Evolutionary conservation across 2,329 filamentous ascomycete genomes (phyloP).

Genomic region (Fulvia fulva): DNA sequence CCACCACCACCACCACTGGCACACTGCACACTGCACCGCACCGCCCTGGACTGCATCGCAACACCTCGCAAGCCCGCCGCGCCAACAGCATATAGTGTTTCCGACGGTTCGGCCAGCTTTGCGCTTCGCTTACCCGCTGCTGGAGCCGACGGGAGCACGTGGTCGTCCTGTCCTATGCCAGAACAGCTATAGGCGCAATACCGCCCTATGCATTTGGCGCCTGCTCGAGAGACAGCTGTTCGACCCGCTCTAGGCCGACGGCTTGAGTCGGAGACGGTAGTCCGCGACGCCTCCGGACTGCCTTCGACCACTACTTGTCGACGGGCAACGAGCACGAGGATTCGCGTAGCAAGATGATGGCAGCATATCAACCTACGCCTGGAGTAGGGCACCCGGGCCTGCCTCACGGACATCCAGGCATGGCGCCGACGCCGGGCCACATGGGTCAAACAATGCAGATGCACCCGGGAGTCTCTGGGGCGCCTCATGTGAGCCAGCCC

Average conservation of each 20-base stretch:
- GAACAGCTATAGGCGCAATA: constrained; percentile 3
- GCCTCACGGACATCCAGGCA: constrained; percentile 60
- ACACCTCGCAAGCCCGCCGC: not conserved
- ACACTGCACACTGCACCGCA: not conserved
- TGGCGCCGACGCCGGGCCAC: constrained; percentile 63
- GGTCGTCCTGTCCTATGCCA: constrained; percentile 9
- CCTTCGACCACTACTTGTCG: constrained; percentile 34
- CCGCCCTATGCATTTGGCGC: constrained; percentile 29
- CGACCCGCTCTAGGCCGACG: constrained; percentile 28
- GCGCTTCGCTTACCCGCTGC: not conserved
- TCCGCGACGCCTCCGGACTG: constrained; percentile 11
- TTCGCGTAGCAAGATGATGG: constrained; percentile 59
- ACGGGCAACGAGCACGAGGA: constrained; percentile 4
- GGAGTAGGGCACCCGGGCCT: constrained; percentile 64
- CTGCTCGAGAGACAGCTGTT: constrained; percentile 25
- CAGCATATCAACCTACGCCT: constrained; percentile 65
- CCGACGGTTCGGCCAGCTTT: not conserved
- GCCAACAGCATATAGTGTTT: not conserved
- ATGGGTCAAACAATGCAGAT: constrained; percentile 68
- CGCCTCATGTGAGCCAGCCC: constrained; percentile 67
- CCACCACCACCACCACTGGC: not conserved
- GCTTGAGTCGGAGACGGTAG: constrained; percentile 9
- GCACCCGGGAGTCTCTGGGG: constrained; percentile 65
- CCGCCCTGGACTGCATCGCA: not conserved
- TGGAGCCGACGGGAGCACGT: constrained; percentile 13